Evolutionary conservation across 2,329 filamentous ascomycete species (phyloP), one percentile per base, ranked within the genome.

Genomic region (Epichloe hybrida): DNA sequence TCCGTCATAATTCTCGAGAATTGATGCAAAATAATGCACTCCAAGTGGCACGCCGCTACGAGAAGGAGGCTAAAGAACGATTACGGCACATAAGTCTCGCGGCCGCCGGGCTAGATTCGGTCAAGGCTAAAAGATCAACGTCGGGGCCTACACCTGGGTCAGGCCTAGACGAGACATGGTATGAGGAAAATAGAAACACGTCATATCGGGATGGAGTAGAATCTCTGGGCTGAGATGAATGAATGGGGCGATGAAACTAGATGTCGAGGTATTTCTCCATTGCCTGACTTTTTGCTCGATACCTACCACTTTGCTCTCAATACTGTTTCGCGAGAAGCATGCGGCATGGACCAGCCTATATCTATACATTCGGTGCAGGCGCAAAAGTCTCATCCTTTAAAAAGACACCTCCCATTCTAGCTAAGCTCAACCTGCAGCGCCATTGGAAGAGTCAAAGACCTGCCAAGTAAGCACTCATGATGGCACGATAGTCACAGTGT

Each of bases 11-110:
- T 52, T 69, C 80, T 3, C 80, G 91, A 37, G 72, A 74, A 12
- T 73, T 79, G 46, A 81, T 94, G 60, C 89, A 96, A 63, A 69
- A 72, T 27, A 74, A 82, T 6, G 81, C 84, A 0, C 71, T 95
- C 21, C 71, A 79, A 20, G 80, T 81, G 52, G 80, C 88, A 2
- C 76, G 77, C 50, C 75, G 77, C 31, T 93, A 93, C 60, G 83
- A 90, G 60, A 76, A 79, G 47, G 84, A 88, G 54, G 80, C 90
- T 5, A 76, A 86, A 49, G 75, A 94, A 57, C 81, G 88, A 42
- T 73, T 97, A 49, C 74, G 90, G 49, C 80, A 85, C 45, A 82
- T 95, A 61, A 88, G 85, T 57, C 78, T 95, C 53, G 66, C 83
- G 4, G 78, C 83, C 31, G 84, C 88, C 0, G 85, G 88, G 6